Base-by-base conservation (phyloP, 1,284 basidiomycete species). In the Trametes sp. region DNA sequence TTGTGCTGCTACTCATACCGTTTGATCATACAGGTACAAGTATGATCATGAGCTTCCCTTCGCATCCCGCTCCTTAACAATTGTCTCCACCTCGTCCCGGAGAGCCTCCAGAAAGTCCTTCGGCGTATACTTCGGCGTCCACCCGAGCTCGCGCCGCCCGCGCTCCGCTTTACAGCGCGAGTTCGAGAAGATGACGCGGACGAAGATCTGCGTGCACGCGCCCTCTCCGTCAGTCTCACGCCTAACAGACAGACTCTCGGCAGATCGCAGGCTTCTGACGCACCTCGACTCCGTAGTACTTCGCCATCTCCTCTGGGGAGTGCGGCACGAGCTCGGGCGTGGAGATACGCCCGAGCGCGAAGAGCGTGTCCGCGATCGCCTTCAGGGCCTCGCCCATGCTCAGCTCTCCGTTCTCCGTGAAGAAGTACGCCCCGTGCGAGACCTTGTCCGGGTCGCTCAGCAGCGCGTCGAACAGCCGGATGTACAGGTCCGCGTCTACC, bases 401-500 rank as follows among this genome's bases (percentile, higher is more conserved):
- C 58, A 80, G 74, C 61, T 82, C 80, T 38, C 80, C 79, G 54
- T 78, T 80, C 63, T 80, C 81, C 11, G 68, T 78, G 67, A 82
- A 80, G 67, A 81, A 82, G 65, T 75, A 82, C 4, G 81, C 82
- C 11, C 82, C 82, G 55, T 81, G 80, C 26, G 65, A 63, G 50
- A 68, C 60, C 31, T 48, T 60, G 31, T 56, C 63, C 19, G 67
- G 57, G 49, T 52, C 54, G 11, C 28, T 38, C 21, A 65, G 38
- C 29, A 67, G 53, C n/a, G 59, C 57, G 24, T 71, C 61, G 54
- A 69, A 46, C 33, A 70, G 45, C 24, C 58, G 38, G 31, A 61
- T 54, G 57, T 70, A 72, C n/a, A 72, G n/a, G 28, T 55, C 29
- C 21, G 44, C 44, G 6, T n/a, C 54, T 55, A 28, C 19, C 24